Evolutionary conservation across 2,329 filamentous ascomycete species (phyloP), one percentile per base, ranked within the genome.

Genomic region (Curvularia lunata): DNA sequence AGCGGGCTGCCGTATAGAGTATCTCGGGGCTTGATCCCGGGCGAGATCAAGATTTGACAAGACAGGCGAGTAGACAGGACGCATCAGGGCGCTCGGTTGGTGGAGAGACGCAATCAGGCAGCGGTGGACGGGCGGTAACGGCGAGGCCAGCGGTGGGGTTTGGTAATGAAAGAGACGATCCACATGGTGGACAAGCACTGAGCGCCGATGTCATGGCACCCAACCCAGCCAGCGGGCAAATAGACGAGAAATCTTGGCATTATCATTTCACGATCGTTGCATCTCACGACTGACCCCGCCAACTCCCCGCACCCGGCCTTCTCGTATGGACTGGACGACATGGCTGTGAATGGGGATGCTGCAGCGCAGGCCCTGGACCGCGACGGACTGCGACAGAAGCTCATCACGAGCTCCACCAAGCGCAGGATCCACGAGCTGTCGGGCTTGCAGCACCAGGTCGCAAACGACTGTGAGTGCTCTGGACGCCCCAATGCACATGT

Each of bases 401-500:
- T 83, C 58, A 75, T 82, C 42, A 77, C 74, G 27, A 82, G 79
- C 70, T 82, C 80, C 28, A 82, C 80, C 46, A 83, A 82, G 72
- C 75, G 76, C 60, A 72, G 81, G 63, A 78, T 75, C 55, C 63
- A 77, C 30, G 79, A 81, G 71, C 76, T 83, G 42, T 74, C 78
- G 43, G 68, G 69, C 51, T 73, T 82, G 54, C 75, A 80, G 67
- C 78, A 80, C 47, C 74, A 75, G 59, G 72, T 82, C 59, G 70
- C 73, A 52, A 74, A 74, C 66, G 73, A 79, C 70, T 72, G 80
- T 82, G 73, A 71, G 79, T 69, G 52, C 43, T 37, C 19, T 51
- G 42, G 25, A 47, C 12, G 16, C 18, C 18, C 25, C 28, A 25
- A 48, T 47, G 34, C 19, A 50, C 27, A 25, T 9, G 30, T 23